These are phyloP conservation scores for Ophiognomonia clavigignenti-juglandacearum DNA, from an alignment of 2,329 filamentous ascomycete species.

Conservation along the genomic window DNA sequence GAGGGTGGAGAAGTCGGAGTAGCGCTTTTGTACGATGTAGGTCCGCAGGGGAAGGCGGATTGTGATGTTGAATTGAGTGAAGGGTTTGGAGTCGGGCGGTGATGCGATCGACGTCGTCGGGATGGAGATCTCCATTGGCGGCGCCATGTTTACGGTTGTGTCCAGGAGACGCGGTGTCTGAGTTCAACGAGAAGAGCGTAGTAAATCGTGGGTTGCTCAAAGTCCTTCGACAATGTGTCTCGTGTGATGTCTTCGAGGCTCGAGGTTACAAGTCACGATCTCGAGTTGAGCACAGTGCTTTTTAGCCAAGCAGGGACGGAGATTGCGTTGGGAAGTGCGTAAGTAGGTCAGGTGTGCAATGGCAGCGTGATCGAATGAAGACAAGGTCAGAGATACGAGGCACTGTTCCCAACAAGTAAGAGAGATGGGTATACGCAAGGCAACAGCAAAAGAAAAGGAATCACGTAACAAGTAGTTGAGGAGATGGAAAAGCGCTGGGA, in stretches of 20 bases:
- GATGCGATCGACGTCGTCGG: slow-evolving; percentile 57
- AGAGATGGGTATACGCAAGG: background rate
- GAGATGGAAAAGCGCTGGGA: background rate
- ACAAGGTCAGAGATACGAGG: too few species aligned
- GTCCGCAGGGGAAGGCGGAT: slow-evolving; percentile 72
- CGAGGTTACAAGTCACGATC: background rate
- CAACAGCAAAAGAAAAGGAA: background rate
- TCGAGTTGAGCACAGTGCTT: too few species aligned
- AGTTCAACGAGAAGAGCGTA: background rate
- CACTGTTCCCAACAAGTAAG: background rate
- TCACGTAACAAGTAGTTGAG: background rate
- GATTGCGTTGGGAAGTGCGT: too few species aligned
- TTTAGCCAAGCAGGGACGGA: too few species aligned
- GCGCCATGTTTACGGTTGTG: slow-evolving; percentile 43
- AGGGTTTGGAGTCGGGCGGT: slow-evolving; percentile 54
- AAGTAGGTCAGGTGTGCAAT: too few species aligned
- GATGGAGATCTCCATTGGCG: slow-evolving; percentile 63
- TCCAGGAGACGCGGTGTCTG: background rate
- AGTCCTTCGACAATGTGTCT: background rate
- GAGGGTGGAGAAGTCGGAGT: slow-evolving; percentile 71
- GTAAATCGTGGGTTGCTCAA: background rate
- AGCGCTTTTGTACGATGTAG: slow-evolving; percentile 73
- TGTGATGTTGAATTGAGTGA: slow-evolving; percentile 74
- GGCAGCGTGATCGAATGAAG: too few species aligned
- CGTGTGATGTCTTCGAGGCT: background rate